Evolutionary conservation across 257 asterid genomes (phyloP).

Genomic region (Solanum gandarillasii): DNA sequence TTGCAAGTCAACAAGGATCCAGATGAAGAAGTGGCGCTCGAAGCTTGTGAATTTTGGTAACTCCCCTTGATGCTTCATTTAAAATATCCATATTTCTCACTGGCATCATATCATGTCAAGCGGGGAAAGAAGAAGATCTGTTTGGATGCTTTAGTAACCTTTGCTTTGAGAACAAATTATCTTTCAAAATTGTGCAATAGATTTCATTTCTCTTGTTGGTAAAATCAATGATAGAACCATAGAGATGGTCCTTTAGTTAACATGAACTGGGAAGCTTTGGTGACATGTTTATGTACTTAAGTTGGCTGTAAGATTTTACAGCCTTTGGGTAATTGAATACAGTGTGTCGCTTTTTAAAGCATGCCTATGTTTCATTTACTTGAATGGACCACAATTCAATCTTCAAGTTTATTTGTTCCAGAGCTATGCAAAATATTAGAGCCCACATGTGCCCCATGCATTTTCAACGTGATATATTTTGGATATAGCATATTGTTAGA

Average conservation of each 20-base stretch:
- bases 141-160: not conserved
- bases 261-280: not conserved
- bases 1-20: constrained; percentile 83
- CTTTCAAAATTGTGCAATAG: not conserved
- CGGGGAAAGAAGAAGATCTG: not conserved
- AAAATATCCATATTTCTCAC: not conserved
- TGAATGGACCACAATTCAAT: not conserved
- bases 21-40: constrained; percentile 94
- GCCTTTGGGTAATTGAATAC: not conserved
- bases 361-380: not conserved
- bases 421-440: not conserved
- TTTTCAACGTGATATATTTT: not conserved
- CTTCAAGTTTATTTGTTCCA: not conserved
- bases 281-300: not conserved
- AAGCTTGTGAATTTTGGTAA: constrained; percentile 99
- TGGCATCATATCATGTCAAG: not conserved
- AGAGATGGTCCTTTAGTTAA: not conserved
- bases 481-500: not conserved
- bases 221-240: not conserved
- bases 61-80: not conserved
- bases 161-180: not conserved
- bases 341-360: not conserved
- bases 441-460: not conserved
- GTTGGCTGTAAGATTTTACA: not conserved
- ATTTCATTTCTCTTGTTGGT: not conserved